Evolutionary conservation across 1,284 basidiomycete genomes (phyloP), one percentile per base, ranked within the genome.

Genomic region (Rhizoctonia solani): DNA sequence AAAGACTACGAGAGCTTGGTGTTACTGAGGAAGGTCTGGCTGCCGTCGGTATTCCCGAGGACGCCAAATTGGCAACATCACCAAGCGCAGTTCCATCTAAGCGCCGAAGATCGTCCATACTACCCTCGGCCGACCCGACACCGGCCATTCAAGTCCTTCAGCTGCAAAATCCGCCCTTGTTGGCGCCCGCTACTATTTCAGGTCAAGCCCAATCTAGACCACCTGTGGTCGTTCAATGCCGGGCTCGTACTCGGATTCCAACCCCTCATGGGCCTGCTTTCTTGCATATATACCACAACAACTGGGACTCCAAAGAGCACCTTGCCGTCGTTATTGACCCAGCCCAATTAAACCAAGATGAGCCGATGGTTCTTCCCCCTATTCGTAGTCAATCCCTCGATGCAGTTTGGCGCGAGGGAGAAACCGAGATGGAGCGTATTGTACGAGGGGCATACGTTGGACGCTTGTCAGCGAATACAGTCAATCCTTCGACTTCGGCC

Each of bases 241-340:
- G 97, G 86, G 97, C 95, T 2, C 90, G 97, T 67, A 98, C 97
- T 3, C 88, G 97, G 52, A 92, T 99, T 73, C 97, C 97, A 21
- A 99, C 97, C 0, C 93, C 94, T 0, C 93, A 99, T 75, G 96
- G 96, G 25, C 89, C 93, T 21, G 86, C 91, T 34, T 98, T 98
- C 78, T 83, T 98, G 14, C 95, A 99, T 75, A 81, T 99, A 42
- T 99, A 99, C 80, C 89, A 92, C 76, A 98, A 98, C 76, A 92
- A 89, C 74, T 86, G 83, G 68, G 93, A 94, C 78, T 80, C 74
- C 75, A 99, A 99, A 79, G 97, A 99, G 76, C 97, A 99, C 76
- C 85, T 99, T n/a, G 96, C 97, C 0, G 87, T 99, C 66, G 95
- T 99, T 69, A 85, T 96, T 54, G 97, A 99, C 77, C 85, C 93